Evolutionary conservation across 2,329 filamentous ascomycete species (phyloP).

Genomic region (Pseudogymnoascus sp.): DNA sequence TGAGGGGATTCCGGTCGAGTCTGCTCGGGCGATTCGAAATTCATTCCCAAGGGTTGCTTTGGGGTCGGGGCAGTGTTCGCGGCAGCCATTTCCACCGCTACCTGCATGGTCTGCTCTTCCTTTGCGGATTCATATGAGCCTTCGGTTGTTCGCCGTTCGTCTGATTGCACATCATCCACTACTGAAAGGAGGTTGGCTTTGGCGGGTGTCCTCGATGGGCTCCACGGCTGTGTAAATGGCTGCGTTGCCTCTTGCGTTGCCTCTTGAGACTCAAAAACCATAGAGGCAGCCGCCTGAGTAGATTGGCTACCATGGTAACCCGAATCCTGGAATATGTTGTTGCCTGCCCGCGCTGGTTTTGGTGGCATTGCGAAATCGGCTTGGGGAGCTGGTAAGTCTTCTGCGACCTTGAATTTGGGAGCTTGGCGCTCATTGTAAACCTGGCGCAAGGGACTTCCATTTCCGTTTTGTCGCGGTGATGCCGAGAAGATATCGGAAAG

Average conservation of each 20-base stretch:
- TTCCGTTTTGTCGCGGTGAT: slow-evolving; percentile 42
- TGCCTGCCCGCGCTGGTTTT: slow-evolving; percentile 16
- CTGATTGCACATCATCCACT: slow-evolving; percentile 13
- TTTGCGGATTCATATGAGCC: slow-evolving; percentile 33
- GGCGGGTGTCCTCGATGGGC: slow-evolving; percentile 27
- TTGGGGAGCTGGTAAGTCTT: slow-evolving; percentile 34
- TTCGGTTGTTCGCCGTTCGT: slow-evolving; percentile 21
- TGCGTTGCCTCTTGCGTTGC: neutral
- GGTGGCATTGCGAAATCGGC: slow-evolving; percentile 10
- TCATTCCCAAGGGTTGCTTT: neutral
- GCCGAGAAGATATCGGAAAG: slow-evolving; percentile 51
- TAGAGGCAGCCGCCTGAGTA: slow-evolving; percentile 9
- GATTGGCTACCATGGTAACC: slow-evolving; percentile 62
- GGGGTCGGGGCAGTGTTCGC: slow-evolving; percentile 8
- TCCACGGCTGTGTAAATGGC: slow-evolving; percentile 20
- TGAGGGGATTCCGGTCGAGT: neutral
- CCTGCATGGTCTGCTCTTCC: slow-evolving; percentile 34
- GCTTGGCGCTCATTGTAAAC: slow-evolving; percentile 22
- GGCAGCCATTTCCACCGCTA: slow-evolving; percentile 10
- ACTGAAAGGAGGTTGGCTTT: neutral
- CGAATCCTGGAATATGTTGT: slow-evolving; percentile 45
- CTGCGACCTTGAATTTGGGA: slow-evolving; percentile 50
- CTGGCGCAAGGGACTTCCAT: slow-evolving; percentile 33
- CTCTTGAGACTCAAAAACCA: neutral
- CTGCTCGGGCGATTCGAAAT: slow-evolving; percentile 3